Evolutionary conservation across 139 green algal species (phyloP), one percentile per base, ranked within the genome.

Genomic region (Parachlorella kessleri): DNA sequence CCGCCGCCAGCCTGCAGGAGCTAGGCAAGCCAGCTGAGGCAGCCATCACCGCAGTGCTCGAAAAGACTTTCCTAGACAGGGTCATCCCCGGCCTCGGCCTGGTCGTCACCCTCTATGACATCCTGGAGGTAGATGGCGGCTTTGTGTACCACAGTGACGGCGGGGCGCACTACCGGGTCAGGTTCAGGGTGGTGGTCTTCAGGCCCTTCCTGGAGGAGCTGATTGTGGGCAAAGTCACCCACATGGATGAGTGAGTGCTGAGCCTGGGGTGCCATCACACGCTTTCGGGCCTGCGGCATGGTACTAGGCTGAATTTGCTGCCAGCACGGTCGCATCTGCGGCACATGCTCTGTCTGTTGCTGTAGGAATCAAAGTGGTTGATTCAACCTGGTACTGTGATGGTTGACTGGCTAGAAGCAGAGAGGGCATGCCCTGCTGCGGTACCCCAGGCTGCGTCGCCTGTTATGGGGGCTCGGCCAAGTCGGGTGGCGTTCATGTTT

Each of bases 101-200:
- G 4, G 88, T 92, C 2, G 80, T 98, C 1, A 93, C 93, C 1
- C 77, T 99, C 3, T 98, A 98, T 67, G 95, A 99, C 66, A 83
- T 99, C 3, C 70, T 92, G 3, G 75, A 81, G 3, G 86, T 99
- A 10, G 70, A 83, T 24, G 94, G 93, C 14, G 95, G 95, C 3
- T 90, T 90, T 40, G 79, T 99, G 4, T 96, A 94, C 76, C 92
- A 92, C 10, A 91, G 84, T 55, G 95, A 98, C 41, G 93, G 94
- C 10, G 86, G 84, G 40, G 87, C 87, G 0, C 88, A 93, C 77
- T 97, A 92, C 83, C 85, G 86, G 48, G 90, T 92, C 0, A 48
- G 39, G 0, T 99, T 98, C 54, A 80, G 91, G 0, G 38, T 97
- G 18, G 89, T 99, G 3, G 85, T 98, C 3, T 98, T 99, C 83